Evolutionary conservation across 2,329 filamentous ascomycete species (phyloP).

Genomic region (Aspergillus luchuensis): DNA sequence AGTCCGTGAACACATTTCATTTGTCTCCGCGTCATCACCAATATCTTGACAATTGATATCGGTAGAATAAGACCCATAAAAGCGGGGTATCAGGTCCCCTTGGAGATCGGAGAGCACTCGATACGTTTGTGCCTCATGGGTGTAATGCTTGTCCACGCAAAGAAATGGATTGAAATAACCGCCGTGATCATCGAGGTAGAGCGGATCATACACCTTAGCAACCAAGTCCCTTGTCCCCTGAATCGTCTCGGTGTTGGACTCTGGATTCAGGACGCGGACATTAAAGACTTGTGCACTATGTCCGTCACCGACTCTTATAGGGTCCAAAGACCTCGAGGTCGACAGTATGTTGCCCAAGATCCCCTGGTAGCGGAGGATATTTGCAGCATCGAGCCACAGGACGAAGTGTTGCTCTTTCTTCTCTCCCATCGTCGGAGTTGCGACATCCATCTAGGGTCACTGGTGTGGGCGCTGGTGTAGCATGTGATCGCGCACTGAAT

Average conservation of each 20-base stretch:
- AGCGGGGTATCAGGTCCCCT: not conserved
- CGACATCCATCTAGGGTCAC: not conserved
- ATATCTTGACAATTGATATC: not conserved
- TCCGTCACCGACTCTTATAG: not conserved
- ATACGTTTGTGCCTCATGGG: constrained; percentile 4
- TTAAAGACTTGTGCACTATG: not conserved
- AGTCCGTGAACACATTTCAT: not conserved
- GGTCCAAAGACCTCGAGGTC: not conserved
- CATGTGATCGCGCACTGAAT: not conserved
- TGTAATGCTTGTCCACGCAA: constrained; percentile 1
- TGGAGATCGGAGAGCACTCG: not conserved
- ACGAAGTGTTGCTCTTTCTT: not conserved
- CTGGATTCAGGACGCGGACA: not conserved
- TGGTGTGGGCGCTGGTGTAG: not conserved
- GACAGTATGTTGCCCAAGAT: not conserved
- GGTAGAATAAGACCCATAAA: not conserved
- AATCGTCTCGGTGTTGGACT: not conserved
- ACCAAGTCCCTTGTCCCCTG: not conserved
- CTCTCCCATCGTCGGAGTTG: not conserved
- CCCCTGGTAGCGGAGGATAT: not conserved
- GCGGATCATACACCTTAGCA: not conserved
- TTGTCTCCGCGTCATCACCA: not conserved
- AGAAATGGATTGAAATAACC: constrained; percentile 1
- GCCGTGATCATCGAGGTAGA: not conserved
- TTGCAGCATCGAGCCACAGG: not conserved